phyloP scores from a whole-genome alignment of 768 basidiomycete species.

The Phanerodontia chrysosporium region DNA sequence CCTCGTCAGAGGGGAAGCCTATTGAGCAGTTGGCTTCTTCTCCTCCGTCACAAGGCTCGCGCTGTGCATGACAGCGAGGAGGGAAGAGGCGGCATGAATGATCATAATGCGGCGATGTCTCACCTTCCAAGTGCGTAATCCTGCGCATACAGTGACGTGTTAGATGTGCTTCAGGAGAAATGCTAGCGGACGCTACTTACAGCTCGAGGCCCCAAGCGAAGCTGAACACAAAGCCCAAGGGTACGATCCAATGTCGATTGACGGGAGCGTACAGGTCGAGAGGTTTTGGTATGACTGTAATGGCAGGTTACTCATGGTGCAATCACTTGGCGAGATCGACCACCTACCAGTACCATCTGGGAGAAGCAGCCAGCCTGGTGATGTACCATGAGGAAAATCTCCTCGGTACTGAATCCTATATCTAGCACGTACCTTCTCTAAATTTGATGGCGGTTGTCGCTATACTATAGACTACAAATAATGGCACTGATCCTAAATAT shows the following conservation, averaged over 20 bases:
- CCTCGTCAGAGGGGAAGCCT: no score
- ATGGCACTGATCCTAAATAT: constrained; percentile 67
- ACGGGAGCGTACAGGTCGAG: constrained; percentile 42
- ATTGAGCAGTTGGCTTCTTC: no score
- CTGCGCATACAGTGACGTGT: constrained; percentile 30
- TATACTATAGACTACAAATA: constrained; percentile 61
- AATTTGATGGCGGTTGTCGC: constrained; percentile 65
- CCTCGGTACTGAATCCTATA: constrained; percentile 12
- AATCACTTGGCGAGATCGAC: constrained; percentile 16
- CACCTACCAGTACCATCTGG: constrained; percentile 30
- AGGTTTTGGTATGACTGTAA: constrained; percentile 49
- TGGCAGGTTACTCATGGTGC: background rate
- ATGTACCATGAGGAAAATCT: constrained; percentile 3
- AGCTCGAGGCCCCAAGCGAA: constrained; percentile 74
- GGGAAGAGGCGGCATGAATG: no score
- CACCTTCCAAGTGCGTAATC: constrained; percentile 80
- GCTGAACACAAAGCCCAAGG: constrained; percentile 68
- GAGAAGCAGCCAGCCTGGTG: background rate
- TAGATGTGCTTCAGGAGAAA: constrained; percentile 7
- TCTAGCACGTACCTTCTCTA: constrained; percentile 52
- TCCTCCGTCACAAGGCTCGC: no score
- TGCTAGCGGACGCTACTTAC: constrained; percentile 36
- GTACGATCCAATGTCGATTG: constrained; percentile 55
- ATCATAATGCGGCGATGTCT: background rate
- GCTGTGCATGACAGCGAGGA: no score